Evolutionary conservation across 371 early-diverging fungal species (phyloP), one percentile per base, ranked within the genome.

Genomic region (Saksenaea oblongispora): DNA sequence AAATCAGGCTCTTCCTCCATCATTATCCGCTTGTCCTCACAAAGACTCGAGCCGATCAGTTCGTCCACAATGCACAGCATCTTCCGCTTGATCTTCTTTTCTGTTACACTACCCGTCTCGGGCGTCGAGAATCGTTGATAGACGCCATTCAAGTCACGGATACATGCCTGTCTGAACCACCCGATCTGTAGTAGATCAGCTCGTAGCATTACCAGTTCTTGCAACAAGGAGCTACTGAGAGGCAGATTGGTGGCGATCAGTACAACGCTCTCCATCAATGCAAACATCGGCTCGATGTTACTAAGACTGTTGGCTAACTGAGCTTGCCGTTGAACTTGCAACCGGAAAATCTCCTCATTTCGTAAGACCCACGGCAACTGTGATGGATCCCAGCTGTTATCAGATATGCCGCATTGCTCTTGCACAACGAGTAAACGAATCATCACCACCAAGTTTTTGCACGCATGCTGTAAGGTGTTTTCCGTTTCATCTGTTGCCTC

Each of bases 401-500:
- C 51, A 3, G 51, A 47, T 22, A 47, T 47, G 28, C 56, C 35
- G 37, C 69, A 72, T 5, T 26, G 60, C 1, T 80, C 78, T 41
- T 84, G 83, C 5, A 87, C 63, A 17, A 87, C 65, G 27, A 87
- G 68, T 13, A 85, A 58, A 2, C 85, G 76, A 4, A 85, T 66
- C 14, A 87, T 56, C 15, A 66, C 58, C 5, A 85, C 76, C 54
- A 87, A 62, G 22, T 84, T 85, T 44, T 73, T 74, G 64, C 84
- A 81, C 15, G 83, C 70, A 11, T 76, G 74, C 26, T 82, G 34
- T 3, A 72, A 62, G 1, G 69, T 54, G 31, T 64, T 65, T 17
- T 82, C 73, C 4, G 73, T 78, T 35, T 64, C 66, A 5, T 47
- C 44, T n/a, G 63, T 70, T 24, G 64, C 58, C 36, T 63, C 58